Evolutionary conservation across 192 early-diverging fungal genomes (phyloP), one percentile per base, ranked within the genome.

Genomic region (Coemansia sp.): DNA sequence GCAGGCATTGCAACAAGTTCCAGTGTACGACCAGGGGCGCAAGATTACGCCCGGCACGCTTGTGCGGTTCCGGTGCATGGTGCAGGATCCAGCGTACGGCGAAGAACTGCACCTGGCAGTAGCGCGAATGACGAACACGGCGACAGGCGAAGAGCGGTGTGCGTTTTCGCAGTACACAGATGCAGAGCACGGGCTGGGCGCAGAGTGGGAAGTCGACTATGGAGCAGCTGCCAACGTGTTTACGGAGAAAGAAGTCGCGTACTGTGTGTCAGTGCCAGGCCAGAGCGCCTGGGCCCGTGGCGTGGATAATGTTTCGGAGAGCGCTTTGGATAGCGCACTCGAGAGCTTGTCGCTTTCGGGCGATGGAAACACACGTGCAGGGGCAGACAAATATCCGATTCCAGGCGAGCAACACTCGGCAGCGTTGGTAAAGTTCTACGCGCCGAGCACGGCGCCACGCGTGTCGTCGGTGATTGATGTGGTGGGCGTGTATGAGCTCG

Each of bases 51-150:
- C 24, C 27, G 79, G 75, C 2, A 59, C 70, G 9, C 75, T 92
- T 5, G 87, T 91, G 17, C 69, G 90, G n/a, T 91, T 91, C 64
- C 78, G 87, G 41, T 89, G 88, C 73, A 92, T 92, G 91, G 84
- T 92, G 4, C 91, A 92, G 72, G 90, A 92, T 51, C 89, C 89
- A 2, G 85, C 87, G 52, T 85, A 90, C 23, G 90, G 86, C 8
- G 86, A 90, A 60, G 90, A 92, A 21, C 70, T 82, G 1, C 74
- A 76, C 48, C 55, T 82, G n/a, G 66, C 75, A 8, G 61, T 76
- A 1, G 79, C 79, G 0, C 73, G 69, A 9, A 22, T 70, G 2
- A 32, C 72, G 14, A 77, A 82, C 49, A 9, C 63, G 2, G 57
- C 51, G 23, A 82, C 75, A 1, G 79, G 79, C 9, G 79, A 82